Conservation (phyloP, 1,284 basidiomycete species). For the Erythrobasidium hasegawianum region DNA sequence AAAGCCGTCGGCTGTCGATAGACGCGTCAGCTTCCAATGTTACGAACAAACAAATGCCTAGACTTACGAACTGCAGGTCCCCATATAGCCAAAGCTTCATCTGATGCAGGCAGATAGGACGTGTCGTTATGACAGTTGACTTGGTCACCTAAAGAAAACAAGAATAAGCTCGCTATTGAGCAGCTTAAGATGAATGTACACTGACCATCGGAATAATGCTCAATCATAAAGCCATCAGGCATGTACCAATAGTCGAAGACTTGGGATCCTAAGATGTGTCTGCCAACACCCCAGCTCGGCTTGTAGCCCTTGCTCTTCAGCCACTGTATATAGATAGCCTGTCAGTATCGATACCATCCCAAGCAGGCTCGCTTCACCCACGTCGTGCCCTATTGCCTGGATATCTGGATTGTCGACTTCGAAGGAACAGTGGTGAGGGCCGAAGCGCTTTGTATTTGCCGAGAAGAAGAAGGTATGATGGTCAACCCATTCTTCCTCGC, state of each 20-base stretch:
- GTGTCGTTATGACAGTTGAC: conserved; percentile 37
- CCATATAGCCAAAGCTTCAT: conserved; percentile 27
- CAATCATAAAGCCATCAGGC: conserved; percentile 41
- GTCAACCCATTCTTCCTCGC: conserved; percentile 41
- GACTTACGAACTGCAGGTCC: conserved; percentile 25
- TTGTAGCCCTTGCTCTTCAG: conserved; percentile 39
- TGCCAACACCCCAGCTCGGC: conserved; percentile 40
- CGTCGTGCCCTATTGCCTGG: conserved; percentile 39
- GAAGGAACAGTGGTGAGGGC: conserved; percentile 40
- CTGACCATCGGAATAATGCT: conserved; percentile 41
- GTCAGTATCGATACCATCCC: not conserved
- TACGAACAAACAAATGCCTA: not conserved
- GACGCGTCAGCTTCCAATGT: too few species aligned
- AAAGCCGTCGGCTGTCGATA: too few species aligned
- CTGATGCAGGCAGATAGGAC: conserved; percentile 15
- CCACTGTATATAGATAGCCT: conserved; percentile 18
- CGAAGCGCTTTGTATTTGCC: conserved; percentile 28
- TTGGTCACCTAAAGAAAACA: conserved; percentile 30
- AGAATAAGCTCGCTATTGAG: too few species aligned
- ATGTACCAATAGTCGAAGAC: conserved; percentile 44
- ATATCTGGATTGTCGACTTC: conserved; percentile 41
- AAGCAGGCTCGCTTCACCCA: not conserved
- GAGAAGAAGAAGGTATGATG: conserved; percentile 43
- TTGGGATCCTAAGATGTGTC: conserved; percentile 43
- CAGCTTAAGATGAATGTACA: too few species aligned